Evolutionary conservation across 179 eudicot genomes (phyloP), one percentile per base, ranked within the genome.

Genomic region (Spinacia oleracea): DNA sequence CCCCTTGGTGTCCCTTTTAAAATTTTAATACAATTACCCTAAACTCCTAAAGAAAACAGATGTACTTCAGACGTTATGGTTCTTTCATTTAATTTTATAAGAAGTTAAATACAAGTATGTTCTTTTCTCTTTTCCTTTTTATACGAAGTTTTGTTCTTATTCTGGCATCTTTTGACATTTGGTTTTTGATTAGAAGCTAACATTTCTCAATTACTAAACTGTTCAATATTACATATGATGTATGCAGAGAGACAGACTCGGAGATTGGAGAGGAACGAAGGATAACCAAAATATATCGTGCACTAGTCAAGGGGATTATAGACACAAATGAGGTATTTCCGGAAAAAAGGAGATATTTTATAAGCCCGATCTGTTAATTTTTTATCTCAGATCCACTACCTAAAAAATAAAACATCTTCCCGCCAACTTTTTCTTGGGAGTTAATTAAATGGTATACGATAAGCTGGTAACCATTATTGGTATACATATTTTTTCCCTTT

Each of bases 281-380:
- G 82, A 91, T 96, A 77, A 87, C 88, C 60, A 96, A 96, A 85
- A 82, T 86, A 70, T 96, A 96, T 72, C 89, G 98, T 64, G 94
- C 99, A 80, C 78, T 96, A 63, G 93, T 82, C 72, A 85, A 87
- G 79, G 99, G 98, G 68, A 73, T 91, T 73, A 83, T 93, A 32
- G 81, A 75, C 27, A 78, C 80, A 76, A 86, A 91, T 88, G 97
- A 93, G 97, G 98, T 93, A 88, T 86, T 53, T 7, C 64, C 0
- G 15, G 31, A 16, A n/a, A 40, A 20, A 15, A 20, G 23, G 14
- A 9, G 4, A 20, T 56, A 21, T 38, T 38, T 38, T 38, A 38
- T 38, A 38, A 38, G 40, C 6, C 40, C 6, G 40, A 3, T 38
- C 40, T 38, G 40, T 38, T 6, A 38, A 3, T 38, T 38, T n/a